These are phyloP conservation scores for Cladophialophora exuberans DNA, from an alignment of 2,329 filamentous ascomycete species.

Conservation along the genomic window DNA sequence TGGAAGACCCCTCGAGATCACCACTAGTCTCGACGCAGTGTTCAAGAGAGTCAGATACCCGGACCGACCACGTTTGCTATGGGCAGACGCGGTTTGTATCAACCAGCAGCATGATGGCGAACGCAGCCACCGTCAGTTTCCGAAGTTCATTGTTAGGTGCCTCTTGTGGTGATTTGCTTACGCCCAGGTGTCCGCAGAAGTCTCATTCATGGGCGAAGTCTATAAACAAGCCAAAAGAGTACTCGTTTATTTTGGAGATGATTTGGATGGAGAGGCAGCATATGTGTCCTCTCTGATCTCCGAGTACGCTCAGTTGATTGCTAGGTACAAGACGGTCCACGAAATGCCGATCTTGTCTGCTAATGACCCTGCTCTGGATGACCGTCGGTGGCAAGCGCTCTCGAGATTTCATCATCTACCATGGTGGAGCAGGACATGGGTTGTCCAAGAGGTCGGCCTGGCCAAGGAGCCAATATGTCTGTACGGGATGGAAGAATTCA, in stretches of 20 bases:
- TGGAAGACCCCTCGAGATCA: slow-evolving; percentile 4
- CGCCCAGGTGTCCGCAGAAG: too few species aligned
- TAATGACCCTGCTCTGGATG: neutral
- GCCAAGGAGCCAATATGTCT: slow-evolving; percentile 6
- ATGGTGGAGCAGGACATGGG: slow-evolving; percentile 22
- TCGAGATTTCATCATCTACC: slow-evolving; percentile 4
- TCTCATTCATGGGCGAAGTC: slow-evolving; percentile 22
- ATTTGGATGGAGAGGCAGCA: slow-evolving; percentile 6
- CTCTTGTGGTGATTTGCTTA: too few species aligned
- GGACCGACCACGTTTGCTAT: slow-evolving; percentile 13
- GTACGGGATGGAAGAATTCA: slow-evolving; percentile 1
- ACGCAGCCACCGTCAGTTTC: slow-evolving; percentile 20
- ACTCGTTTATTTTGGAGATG: slow-evolving; percentile 32
- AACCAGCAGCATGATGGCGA: slow-evolving; percentile 22
- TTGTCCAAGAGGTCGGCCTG: slow-evolving; percentile 24
- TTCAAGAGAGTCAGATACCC: slow-evolving; percentile 5
- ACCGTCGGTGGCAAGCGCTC: slow-evolving; percentile 20
- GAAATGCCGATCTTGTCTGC: slow-evolving; percentile 4
- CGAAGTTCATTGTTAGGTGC: too few species aligned
- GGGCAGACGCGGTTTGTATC: slow-evolving; percentile 26
- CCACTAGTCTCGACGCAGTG: slow-evolving; percentile 6
- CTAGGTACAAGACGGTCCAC: neutral
- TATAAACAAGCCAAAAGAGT: slow-evolving; percentile 19
- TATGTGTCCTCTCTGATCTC: slow-evolving; percentile 15
- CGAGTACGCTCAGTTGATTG: slow-evolving; percentile 3